Percentiles rank a stretch among this genome's conserved stretches.
Evolutionary conservation across 2,329 filamentous ascomycete species (phyloP).

Genomic region (Calonectria pseudoturangicola): DNA sequence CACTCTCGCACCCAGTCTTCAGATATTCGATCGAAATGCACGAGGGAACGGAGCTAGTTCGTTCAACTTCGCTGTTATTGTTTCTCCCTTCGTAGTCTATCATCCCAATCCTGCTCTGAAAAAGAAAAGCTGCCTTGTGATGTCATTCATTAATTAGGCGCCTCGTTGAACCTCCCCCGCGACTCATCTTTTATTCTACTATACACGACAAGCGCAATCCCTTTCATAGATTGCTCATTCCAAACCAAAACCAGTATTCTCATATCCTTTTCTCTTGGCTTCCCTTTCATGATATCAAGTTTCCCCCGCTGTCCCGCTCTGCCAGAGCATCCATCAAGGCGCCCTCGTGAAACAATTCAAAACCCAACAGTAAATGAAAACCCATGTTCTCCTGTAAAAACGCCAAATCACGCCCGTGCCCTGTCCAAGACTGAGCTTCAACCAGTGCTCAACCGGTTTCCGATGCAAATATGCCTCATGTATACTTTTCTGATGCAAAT

Average conservation of each 20-base stretch:
- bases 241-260: slow-evolving; percentile 29
- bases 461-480: slow-evolving; percentile 47
- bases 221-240: slow-evolving; percentile 36
- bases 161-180: slow-evolving; percentile 37
- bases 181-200: slow-evolving; percentile 47
- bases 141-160: slow-evolving; percentile 40
- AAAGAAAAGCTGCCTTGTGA: slow-evolving; percentile 10
- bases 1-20: background rate
- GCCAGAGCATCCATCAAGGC: background rate
- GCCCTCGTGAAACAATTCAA: background rate
- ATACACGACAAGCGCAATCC: slow-evolving; percentile 46
- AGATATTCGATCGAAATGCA: no score
- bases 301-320: slow-evolving; percentile 4
- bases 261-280: slow-evolving; percentile 40
- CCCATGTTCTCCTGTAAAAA: slow-evolving; percentile 39
- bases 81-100: slow-evolving; percentile 20
- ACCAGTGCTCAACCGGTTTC: slow-evolving; percentile 42
- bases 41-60: background rate
- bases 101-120: slow-evolving; percentile 17
- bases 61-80: background rate
- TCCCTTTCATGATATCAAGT: slow-evolving; percentile 25
- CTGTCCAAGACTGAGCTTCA: slow-evolving; percentile 12
- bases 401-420: slow-evolving; percentile 34
- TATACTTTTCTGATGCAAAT: slow-evolving; percentile 37
- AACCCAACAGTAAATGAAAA: background rate